Conservation (phyloP, 2,329 filamentous ascomycete genomes). For the Mycosphaerella sp. region DNA sequence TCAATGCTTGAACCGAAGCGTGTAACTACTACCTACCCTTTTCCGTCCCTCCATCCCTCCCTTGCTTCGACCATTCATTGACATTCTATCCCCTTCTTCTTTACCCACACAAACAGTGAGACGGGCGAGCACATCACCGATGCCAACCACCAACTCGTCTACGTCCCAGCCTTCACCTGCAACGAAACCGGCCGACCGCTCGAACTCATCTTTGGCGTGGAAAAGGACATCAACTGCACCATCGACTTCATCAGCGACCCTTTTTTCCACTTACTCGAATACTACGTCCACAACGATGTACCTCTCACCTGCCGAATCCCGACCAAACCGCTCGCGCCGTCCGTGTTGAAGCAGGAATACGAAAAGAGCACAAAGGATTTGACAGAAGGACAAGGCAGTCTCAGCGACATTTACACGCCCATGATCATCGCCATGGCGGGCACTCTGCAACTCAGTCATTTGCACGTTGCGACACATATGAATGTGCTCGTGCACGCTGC, state of each 20-base stretch:
- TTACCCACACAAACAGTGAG: conserved; percentile 44
- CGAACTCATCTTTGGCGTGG: conserved; percentile 78
- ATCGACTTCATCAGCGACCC: conserved; percentile 69
- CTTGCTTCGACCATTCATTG: conserved; percentile 4
- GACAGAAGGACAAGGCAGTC: conserved; percentile 34
- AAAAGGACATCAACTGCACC: conserved; percentile 75
- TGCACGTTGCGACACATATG: conserved; percentile 83
- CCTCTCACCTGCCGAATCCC: conserved; percentile 87
- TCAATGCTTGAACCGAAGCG: conserved; percentile 46
- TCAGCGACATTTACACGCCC: conserved; percentile 59
- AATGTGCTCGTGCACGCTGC: conserved; percentile 77
- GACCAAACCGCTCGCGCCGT: conserved; percentile 56
- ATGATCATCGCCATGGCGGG: conserved; percentile 84
- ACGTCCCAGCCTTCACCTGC: conserved; percentile 84
- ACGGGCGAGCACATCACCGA: conserved; percentile 86
- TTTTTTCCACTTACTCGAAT: conserved; percentile 86
- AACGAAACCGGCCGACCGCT: conserved; percentile 79
- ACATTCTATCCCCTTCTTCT: background rate
- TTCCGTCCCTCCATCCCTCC: background rate
- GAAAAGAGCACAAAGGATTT: conserved; percentile 32
- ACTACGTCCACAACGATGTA: conserved; percentile 96
- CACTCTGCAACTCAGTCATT: conserved; percentile 77
- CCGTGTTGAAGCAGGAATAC: conserved; percentile 32
- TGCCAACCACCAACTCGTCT: conserved; percentile 73
- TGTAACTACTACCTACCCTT: conserved; percentile 34